Evolutionary conservation across 371 early-diverging fungal species (phyloP), one percentile per base, ranked within the genome.

Genomic region (Actinomucor elegans): DNA sequence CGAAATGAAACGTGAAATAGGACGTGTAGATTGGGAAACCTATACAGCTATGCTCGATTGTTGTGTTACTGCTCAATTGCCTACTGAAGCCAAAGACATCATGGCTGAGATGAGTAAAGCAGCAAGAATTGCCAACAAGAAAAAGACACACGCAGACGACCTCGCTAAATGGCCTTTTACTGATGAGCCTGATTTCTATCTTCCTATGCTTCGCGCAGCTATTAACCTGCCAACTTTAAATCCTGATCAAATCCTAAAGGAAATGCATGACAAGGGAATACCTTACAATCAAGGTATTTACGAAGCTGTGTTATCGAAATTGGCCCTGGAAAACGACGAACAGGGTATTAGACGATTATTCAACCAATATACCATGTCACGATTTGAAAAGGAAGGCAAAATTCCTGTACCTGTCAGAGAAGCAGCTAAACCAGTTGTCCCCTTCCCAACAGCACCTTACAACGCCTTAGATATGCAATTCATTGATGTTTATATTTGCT

Each of bases 391-490:
- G 6, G 26, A 48, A 28, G 75, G 71, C 43, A 61, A 61, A 35
- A 65, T 78, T 23, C 73, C 79, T 17, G 67, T 73, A 7, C 79
- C 79, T 18, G 59, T 68, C 2, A 65, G 69, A 20, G 66, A 73
- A 37, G 28, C 28, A 12, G 44, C 64, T 1, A 57, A 55, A 0
- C 62, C 68, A 15, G 61, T 71, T 5, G 38, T 64, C 17, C 73
- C 79, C 0, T 75, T 78, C 57, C 79, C 75, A 1, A 63, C 75
- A 4, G 73, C 61, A 9, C 79, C 79, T 23, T 78, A 78, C 38
- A 62, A 54, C 15, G n/a, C 28, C 17, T n/a, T 58, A 9, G 79
- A 78, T 43, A 59, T 61, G 27, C 37, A 58, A 12, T 71, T 78
- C 51, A 75, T 78, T 15, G 61, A 78, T 43, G 64, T 65, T 23